Evolutionary conservation across 2,329 filamentous ascomycete genomes (phyloP).

Genomic region (Calonectria naviculata): DNA sequence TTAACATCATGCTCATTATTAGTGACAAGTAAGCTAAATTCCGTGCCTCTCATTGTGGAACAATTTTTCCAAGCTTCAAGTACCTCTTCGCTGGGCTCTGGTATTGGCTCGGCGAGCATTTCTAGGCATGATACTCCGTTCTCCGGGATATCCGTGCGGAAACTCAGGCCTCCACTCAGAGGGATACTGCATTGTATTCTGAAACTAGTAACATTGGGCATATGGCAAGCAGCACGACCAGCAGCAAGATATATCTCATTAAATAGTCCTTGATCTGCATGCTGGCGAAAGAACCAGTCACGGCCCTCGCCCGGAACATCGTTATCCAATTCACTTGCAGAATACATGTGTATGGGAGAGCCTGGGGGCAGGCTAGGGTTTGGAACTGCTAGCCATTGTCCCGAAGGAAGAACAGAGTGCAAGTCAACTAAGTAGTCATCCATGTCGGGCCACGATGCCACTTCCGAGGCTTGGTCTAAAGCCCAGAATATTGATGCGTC

Average conservation of each 20-base stretch:
- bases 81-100: background rate
- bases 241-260: background rate
- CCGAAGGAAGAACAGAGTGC: background rate
- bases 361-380: background rate
- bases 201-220: background rate
- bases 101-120: background rate
- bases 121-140: background rate
- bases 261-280: background rate
- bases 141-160: background rate
- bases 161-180: background rate
- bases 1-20: background rate
- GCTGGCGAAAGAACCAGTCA: background rate
- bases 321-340: background rate
- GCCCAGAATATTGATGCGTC: conserved; percentile 4
- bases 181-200: background rate
- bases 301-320: background rate
- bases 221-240: background rate
- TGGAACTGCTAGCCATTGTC: conserved; percentile 1
- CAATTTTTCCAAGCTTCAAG: background rate
- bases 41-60: background rate
- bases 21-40: background rate
- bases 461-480: background rate
- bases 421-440: background rate
- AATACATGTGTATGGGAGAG: background rate
- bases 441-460: background rate